Base-by-base conservation (phyloP, 1,284 basidiomycete genomes). In the Rhodotorula sp. region DNA sequence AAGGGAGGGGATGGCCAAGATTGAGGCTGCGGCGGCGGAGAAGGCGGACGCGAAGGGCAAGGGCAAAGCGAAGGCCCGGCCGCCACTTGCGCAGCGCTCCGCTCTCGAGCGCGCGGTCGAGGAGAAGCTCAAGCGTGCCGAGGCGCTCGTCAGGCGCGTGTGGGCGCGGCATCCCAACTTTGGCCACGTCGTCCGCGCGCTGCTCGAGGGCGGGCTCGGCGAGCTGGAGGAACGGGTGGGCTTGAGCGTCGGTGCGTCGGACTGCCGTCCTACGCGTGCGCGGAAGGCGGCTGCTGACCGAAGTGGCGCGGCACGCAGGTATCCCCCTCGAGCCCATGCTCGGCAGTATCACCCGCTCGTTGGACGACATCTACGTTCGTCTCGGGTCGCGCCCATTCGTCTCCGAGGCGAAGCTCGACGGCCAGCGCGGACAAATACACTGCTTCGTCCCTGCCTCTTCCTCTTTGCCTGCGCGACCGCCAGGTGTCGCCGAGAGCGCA, bases 111-210 rank as follows among this genome's bases (percentile, higher is more conserved):
- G 80, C n/a, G 71, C 75, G 36, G 75, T 78, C 25, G 79, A 81
- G 78, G 77, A 73, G 25, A 78, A 76, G 29, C 70, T 82, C 22
- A 74, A 66, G 8, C 71, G 73, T 25, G 81, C 80, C 1, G 82
- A 82, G 64, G 74, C 76, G 64, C 61, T 91, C 34, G 81, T 97
- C 19, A 87, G 89, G 78, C 87, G 87, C 74, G 88, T 91, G 1
- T 95, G 91, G 79, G 91, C 91, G 22, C 88, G 90, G 68, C 94
- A 95, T 84, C 94, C 94, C 25, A 91, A 92, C 80, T 94, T 93
- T 79, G 88, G 89, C 61, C 85, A 93, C 77, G 89, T 97, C 51
- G 84, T 90, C 12, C 81, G 83, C 5, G 91, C 88, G 22, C 81
- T 92, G 44, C 61, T 81, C 21, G 66, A 76, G 19, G 71, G 75